Base-by-base conservation (phyloP, 148 eudicot species). In the Cornus kousa region DNA sequence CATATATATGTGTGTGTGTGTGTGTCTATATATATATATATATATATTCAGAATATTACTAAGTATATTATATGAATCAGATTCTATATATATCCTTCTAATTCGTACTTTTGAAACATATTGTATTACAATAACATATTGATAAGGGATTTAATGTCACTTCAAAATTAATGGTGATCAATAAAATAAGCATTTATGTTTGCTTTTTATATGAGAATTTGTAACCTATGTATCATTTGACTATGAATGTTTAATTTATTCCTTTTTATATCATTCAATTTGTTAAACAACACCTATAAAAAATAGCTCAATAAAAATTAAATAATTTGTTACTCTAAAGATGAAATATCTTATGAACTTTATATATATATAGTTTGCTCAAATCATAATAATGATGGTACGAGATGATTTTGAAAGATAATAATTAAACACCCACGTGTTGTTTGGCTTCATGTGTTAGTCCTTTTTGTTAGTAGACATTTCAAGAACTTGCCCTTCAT, bases 11-110 rank as follows among this genome's bases (percentile, higher is more conserved):
- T 35, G 35, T 69, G 19, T 69, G 19, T 13, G n/a, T 69, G 13
- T 35, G 35, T 32, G 28, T 28, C 10, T 35, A 31, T 14, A 60
- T 22, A 74, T 35, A 53, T 28, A 20, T 35, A 31, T 14, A 60
- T 22, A 74, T 35, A 11, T 48, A 31, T 28, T 31, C 16, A 20
- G 68, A 74, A 74, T 75, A 64, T 64, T 0, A 64, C 5, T 19
- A 39, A 37, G 77, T 74, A 62, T 19, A 10, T 20, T 37, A 43
- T 65, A 55, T 75, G 78, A 65, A 64, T 75, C 78, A 40, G 70
- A 75, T 75, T 75, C 78, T 65, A 33, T 33, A 33, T 33, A 33
- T 33, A n/a, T n/a, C n/a, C n/a, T n/a, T n/a, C n/a, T n/a, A n/a
- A n/a, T n/a, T n/a, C n/a, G n/a, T n/a, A n/a, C n/a, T n/a, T n/a